Conservation (phyloP, 2,329 filamentous ascomycete species). For the Ceratocystis huliohia region DNA sequence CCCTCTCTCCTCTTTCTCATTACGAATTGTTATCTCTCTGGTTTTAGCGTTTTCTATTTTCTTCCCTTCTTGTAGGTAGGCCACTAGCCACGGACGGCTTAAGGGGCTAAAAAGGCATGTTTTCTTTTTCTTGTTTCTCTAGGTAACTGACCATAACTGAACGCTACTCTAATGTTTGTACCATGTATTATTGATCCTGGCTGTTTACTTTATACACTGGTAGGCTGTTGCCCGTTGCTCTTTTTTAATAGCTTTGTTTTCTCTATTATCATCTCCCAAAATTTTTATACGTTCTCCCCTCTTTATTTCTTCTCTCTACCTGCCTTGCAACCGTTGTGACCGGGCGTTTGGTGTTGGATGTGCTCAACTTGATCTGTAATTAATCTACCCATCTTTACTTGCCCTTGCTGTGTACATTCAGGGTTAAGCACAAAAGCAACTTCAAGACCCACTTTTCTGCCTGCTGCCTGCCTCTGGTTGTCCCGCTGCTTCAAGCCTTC, state of each 20-base stretch:
- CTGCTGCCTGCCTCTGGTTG: background rate
- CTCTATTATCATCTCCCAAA: background rate
- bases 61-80: background rate
- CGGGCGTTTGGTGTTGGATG: background rate
- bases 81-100: background rate
- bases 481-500: background rate
- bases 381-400: background rate
- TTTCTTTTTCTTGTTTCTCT: background rate
- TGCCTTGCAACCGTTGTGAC: background rate
- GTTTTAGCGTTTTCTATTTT: background rate
- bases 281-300: background rate
- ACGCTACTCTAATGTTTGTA: background rate
- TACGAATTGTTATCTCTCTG: background rate
- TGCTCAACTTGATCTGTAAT: background rate
- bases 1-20: background rate
- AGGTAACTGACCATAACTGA: background rate
- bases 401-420: background rate
- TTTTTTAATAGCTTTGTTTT: conserved; percentile 7
- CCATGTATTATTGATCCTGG: background rate
- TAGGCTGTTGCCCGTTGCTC: background rate
- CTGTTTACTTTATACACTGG: background rate
- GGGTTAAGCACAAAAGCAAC: background rate
- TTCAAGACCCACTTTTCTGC: background rate
- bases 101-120: background rate
- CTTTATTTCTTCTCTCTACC: background rate